phyloP scores from a whole-genome alignment of 306 rosid genomes.

The Begonia masoniana region DNA sequence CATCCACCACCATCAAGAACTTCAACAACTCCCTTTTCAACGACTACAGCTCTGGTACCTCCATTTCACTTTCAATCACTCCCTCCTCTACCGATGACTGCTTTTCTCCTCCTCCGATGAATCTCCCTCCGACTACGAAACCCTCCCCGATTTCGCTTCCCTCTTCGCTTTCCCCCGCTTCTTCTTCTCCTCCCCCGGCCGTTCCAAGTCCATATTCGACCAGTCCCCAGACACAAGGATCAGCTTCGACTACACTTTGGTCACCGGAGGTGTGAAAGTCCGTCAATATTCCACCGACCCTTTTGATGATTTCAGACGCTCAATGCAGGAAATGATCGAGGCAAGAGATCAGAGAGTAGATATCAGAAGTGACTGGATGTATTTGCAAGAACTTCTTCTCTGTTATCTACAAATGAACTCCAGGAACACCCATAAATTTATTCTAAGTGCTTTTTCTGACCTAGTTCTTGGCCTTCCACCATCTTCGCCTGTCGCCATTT shows the following conservation, averaged over 20 bases:
- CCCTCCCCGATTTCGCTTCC: slow-evolving; percentile 51
- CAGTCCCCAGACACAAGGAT: slow-evolving; percentile 25
- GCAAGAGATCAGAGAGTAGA: slow-evolving; percentile 27
- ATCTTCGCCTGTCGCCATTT: neutral
- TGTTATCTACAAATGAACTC: slow-evolving; percentile 77
- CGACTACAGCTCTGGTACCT: slow-evolving; percentile 12
- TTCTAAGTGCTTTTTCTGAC: slow-evolving; percentile 74
- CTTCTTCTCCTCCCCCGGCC: slow-evolving; percentile 91
- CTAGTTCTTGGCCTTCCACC: slow-evolving; percentile 34
- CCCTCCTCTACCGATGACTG: slow-evolving; percentile 5
- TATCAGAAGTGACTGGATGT: slow-evolving; percentile 42
- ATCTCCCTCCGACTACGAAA: slow-evolving; percentile 11
- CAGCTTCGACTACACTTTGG: neutral
- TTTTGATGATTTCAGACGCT: slow-evolving; percentile 48
- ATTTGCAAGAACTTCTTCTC: slow-evolving; percentile 63
- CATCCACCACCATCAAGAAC: slow-evolving; percentile 7
- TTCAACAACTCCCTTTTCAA: slow-evolving; percentile 3
- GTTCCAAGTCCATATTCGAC: slow-evolving; percentile 63
- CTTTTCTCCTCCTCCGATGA: slow-evolving; percentile 16
- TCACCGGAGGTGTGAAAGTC: slow-evolving; percentile 34
- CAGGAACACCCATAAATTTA: slow-evolving; percentile 49
- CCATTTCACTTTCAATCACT: slow-evolving; percentile 7
- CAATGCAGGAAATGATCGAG: slow-evolving; percentile 83
- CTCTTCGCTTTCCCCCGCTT: slow-evolving; percentile 59
- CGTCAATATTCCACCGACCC: slow-evolving; percentile 61